Conservation (phyloP, 2,329 filamentous ascomycete species). For the Triangularia verruculosa region DNA sequence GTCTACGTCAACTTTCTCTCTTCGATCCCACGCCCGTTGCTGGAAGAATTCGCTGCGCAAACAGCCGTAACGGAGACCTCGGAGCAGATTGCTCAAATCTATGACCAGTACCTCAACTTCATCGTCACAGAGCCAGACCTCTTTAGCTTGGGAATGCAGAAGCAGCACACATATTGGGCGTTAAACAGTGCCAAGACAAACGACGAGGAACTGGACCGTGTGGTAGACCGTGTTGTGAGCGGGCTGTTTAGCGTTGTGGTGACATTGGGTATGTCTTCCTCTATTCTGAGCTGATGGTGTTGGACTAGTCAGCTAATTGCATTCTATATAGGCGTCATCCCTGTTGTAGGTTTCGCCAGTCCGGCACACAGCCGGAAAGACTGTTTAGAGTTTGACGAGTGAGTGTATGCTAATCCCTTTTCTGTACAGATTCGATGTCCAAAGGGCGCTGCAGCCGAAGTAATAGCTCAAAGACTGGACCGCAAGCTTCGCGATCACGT, state of each 20-base stretch:
- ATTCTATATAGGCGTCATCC: conserved; percentile 67
- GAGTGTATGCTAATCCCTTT: conserved; percentile 12
- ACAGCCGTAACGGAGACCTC: conserved; percentile 81
- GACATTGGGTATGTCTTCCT: conserved; percentile 63
- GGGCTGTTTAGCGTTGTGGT: conserved; percentile 97
- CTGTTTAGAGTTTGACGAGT: neutral
- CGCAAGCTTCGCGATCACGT: conserved; percentile 95
- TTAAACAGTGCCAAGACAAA: conserved; percentile 89
- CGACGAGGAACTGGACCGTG: conserved; percentile 82
- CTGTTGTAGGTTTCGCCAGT: conserved; percentile 67
- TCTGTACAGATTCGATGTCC: conserved; percentile 59
- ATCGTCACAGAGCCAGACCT: conserved; percentile 93
- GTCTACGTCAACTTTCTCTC: conserved; percentile 97
- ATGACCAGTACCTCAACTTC: conserved; percentile 96
- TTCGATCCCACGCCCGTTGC: conserved; percentile 80
- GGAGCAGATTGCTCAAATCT: conserved; percentile 88
- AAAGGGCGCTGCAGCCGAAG: conserved; percentile 87
- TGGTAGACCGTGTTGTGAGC: conserved; percentile 88
- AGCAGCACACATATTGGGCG: conserved; percentile 89
- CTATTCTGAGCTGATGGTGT: neutral
- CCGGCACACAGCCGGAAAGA: neutral
- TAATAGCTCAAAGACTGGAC: conserved; percentile 91
- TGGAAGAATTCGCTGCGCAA: conserved; percentile 92
- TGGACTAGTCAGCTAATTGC: neutral
- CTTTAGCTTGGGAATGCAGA: conserved; percentile 90